Base-by-base conservation (phyloP, 305 asterid genomes). In the Fraxinus platypoda region DNA sequence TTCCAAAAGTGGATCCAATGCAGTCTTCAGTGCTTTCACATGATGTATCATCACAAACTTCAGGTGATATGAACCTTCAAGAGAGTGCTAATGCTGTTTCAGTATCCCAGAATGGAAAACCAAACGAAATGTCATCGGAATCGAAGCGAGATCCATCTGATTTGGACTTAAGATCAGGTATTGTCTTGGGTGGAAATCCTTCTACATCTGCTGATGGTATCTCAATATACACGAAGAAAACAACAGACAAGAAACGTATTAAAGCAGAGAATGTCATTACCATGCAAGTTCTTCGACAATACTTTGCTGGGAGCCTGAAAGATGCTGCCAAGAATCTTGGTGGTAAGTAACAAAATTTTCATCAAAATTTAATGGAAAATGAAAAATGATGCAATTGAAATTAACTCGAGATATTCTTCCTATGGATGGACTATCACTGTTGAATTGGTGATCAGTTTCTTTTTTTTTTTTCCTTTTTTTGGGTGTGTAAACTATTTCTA, bases 311-410 rank as follows among this genome's bases (percentile, higher is more conserved):
- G 75, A 95, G 97, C 88, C 91, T 95, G 41, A 94, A 94, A 88
- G 99, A 95, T 85, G 99, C 99, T 80, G 99, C 99, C 68, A 94
- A 68, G 86, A 91, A 88, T 86, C 93, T 94, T 82, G 95, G 99
- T 46, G 99, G 98, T 92, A 86, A 90, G 98, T 83, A 26, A 17
- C 17, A 37, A 5, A 2, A 28, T 49, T 17, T 15, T 38, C 15
- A 38, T 38, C 49, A 17, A 49, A 49, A 3, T 49, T 49, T 49
- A 49, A 17, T 49, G 62, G 62, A 49, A 49, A 49, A 49, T 12
- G 59, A 15, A 49, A 11, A n/a, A 13, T 49, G 21, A 49, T 17
- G 21, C 19, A 49, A 49, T 49, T 49, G 62, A 49, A 17, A 49
- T 75, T n/a, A 15, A 15, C 21, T 49, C 62, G 17, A 49, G 19